Base-by-base conservation (phyloP, 2,329 filamentous ascomycete genomes). In the Remersonia thermophila region DNA sequence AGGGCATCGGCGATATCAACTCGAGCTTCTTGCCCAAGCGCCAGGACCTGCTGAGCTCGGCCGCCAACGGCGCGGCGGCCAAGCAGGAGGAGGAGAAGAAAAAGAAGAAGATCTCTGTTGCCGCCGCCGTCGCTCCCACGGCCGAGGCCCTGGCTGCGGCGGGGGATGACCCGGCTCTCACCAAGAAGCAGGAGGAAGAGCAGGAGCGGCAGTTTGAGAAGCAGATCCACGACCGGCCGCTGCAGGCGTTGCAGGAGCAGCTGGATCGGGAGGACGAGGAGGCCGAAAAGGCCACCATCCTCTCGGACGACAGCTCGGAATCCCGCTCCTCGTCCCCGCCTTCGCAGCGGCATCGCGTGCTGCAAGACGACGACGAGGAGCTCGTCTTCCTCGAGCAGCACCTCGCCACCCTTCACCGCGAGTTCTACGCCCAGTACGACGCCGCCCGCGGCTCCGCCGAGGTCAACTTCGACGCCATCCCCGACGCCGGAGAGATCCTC, bases 1-100 rank as follows among this genome's bases (percentile, higher is more conserved):
- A 93, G 39, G 91, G 91, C 12, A 94, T 95, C 44, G 91, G 91
- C 43, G 91, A 98, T 58, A 98, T 98, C 66, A 98, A 98, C 63
- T 93, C 89, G 10, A 94, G 84, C 54, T 98, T 96, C 54, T 59
- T 98, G 35, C 91, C 91, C 0, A 93, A 93, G 57, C 77, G 71
- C 40, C 60, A 71, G 48, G 67, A 78, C 50, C 57, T 72, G 17
- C 42, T 71, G 6, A 57, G 62, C 0, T 37, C 49, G 4, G 33
- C 46, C 6, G 44, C 50, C 0, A 32, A 44, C 1, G 40, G 51
- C 30, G 44, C 39, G 14, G 40, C 44, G 6, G 35, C 33, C 17
- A 23, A 35, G 23, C 47, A 41, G 15, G 37, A 30, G 11, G 32
- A 15, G 11, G 37, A 29, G 13, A 39, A 40, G 15, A 30, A 38